phyloP scores from a whole-genome alignment of 2,329 filamentous ascomycete genomes.

The Cladophialophora immunda region DNA sequence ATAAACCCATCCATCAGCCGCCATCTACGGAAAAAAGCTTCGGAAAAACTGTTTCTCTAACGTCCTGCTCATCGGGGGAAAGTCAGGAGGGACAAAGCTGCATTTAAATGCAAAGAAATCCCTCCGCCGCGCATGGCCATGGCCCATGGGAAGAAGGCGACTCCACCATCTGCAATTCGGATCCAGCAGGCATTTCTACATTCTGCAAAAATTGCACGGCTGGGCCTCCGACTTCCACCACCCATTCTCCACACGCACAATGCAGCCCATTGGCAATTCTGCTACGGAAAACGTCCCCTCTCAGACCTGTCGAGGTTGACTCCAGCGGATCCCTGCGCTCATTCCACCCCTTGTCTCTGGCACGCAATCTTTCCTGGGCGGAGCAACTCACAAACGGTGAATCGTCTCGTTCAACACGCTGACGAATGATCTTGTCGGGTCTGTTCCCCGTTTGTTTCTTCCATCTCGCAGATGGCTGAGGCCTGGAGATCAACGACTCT shows the following conservation, averaged over 20 bases:
- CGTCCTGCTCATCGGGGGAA: not conserved
- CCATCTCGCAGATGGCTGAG: conserved; percentile 14
- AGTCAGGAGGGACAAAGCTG: conserved; percentile 31
- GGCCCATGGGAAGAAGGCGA: not conserved
- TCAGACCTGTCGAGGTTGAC: conserved; percentile 3
- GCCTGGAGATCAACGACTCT: conserved; percentile 11
- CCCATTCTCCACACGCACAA: conserved; percentile 13
- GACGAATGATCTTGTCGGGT: conserved; percentile 14
- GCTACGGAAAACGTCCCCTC: conserved; percentile 4
- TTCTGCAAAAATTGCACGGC: conserved; percentile 14
- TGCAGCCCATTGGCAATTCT: conserved; percentile 16
- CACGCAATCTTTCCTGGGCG: conserved; percentile 9
- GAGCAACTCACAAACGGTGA: conserved; percentile 1
- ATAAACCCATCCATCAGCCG: too few species aligned
- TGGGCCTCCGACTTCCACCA: conserved; percentile 9
- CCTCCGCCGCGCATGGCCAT: conserved; percentile 24
- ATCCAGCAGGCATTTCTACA: conserved; percentile 14
- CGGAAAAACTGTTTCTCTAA: not conserved
- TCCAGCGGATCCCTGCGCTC: conserved; percentile 10
- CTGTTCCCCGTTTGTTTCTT: conserved; percentile 11
- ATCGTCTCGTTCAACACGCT: not conserved
- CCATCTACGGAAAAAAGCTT: too few species aligned
- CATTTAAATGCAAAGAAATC: conserved; percentile 41
- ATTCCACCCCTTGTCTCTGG: conserved; percentile 9
- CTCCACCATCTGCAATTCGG: conserved; percentile 11